These are phyloP conservation scores for Balamuthia mandrillaris DNA, from an alignment of 208 protist genomes.

Conservation along the genomic window DNA sequence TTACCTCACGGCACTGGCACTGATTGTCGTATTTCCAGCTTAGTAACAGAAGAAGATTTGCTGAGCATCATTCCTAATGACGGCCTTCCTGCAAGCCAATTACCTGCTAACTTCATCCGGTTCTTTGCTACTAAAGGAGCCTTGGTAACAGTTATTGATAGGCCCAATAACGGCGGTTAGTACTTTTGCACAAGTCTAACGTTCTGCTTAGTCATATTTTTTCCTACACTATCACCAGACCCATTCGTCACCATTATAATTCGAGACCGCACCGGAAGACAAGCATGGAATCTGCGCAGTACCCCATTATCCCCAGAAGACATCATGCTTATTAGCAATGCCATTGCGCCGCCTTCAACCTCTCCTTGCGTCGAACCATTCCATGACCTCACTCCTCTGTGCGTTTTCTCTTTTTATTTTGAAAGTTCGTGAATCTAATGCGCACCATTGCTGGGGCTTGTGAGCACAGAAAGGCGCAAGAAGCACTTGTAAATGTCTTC, in stretches of 20 bases:
- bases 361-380: too few species aligned
- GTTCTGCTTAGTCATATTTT: background rate
- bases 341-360: too few species aligned
- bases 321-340: too few species aligned
- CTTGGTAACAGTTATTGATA: background rate
- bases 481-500: too few species aligned
- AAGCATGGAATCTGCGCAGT: background rate
- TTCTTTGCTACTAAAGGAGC: background rate
- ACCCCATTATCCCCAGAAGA: too few species aligned
- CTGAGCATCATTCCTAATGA: too few species aligned
- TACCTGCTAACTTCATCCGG: background rate
- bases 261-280: background rate
- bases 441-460: too few species aligned
- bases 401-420: too few species aligned
- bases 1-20: background rate
- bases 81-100: background rate
- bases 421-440: too few species aligned
- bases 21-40: background rate
- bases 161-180: conserved; percentile 6
- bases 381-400: too few species aligned
- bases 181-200: background rate
- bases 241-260: background rate
- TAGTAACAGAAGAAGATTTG: conserved; percentile 2
- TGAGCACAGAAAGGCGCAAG: too few species aligned
- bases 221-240: too few species aligned